Base-by-base conservation (phyloP, 352 stramenopile genomes). In the Lagenidium giganteum region DNA sequence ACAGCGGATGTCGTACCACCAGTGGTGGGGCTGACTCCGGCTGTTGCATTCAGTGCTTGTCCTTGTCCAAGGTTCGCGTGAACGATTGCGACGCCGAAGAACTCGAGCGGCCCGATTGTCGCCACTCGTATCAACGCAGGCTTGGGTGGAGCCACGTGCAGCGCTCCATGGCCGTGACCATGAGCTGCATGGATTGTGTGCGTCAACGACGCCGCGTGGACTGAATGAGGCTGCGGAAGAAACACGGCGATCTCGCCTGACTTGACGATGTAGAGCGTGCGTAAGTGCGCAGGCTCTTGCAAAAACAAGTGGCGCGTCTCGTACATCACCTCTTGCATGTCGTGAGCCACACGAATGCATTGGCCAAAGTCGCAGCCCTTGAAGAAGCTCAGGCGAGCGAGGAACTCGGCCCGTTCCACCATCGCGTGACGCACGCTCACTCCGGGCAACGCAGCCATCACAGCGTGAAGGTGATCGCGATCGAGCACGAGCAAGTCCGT, bases 401-500 rank as follows among this genome's bases (percentile, higher is more conserved):
- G 61, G 36, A 87, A 86, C 54, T 81, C 68, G 17, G 76, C 76
- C 12, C 79, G 72, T 24, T 78, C 59, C 9, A 89, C 67, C 70
- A 92, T 88, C 4, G 79, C 46, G 34, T 86, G 74, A 12, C 82
- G 79, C 9, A 92, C 57, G 1, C 63, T 65, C 14, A 92, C 74
- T 1, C 77, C 79, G 1, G 74, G 79, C 7, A 84, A 27, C 5
- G 57, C 38, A 1, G 22, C 37, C 46, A 63, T 54, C 22, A 88
- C 45, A 16, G 43, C 37, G 3, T 61, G 45, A 29, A 89, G 47
- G 25, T 82, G 67, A 12, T 71, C 49, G 8, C 76, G 76, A 31
- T 89, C 75, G n/a, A 92, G 48, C n/a, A 86, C 66, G 16, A 92
- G 55, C 17, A 89, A 50, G 46, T 92, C 79, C 4, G 66, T 63